These are phyloP conservation scores for Albizia julibrissin DNA, from an alignment of 306 rosid genomes.

Conservation along the genomic window DNA sequence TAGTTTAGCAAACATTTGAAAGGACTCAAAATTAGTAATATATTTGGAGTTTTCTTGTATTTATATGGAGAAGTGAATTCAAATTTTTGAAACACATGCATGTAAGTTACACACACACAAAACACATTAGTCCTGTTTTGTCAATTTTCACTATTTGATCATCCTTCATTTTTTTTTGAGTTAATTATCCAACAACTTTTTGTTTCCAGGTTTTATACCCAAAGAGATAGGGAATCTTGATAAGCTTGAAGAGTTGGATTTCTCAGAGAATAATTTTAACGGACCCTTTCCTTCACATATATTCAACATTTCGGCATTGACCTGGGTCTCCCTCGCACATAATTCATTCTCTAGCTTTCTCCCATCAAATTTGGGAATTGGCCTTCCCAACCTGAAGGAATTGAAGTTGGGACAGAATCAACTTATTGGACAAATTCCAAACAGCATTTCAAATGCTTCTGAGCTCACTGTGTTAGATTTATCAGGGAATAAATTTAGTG, in stretches of 20 bases:
- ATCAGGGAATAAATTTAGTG: not conserved
- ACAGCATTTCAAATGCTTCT: not conserved
- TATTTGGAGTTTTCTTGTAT: not conserved
- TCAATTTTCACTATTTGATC: not conserved
- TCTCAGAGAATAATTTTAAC: not conserved
- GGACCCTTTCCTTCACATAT: constrained; percentile 22
- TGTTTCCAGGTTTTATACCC: not conserved
- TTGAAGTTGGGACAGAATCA: not conserved
- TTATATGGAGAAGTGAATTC: not conserved
- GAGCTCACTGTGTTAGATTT: not conserved
- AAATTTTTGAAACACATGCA: too few relatives aligned
- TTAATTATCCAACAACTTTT: not conserved
- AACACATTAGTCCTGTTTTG: not conserved
- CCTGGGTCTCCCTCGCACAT: not conserved
- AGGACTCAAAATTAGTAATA: not conserved
- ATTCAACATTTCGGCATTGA: constrained; percentile 35
- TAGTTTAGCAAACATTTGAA: not conserved
- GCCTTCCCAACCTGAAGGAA: not conserved
- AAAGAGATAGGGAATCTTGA: not conserved
- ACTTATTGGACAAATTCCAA: not conserved
- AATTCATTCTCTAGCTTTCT: constrained; percentile 2
- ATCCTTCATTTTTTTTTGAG: not conserved
- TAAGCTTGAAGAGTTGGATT: not conserved
- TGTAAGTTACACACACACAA: not conserved
- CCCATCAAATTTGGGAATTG: not conserved